These are phyloP conservation scores for Melanogaster broomeanus DNA, from an alignment of 768 basidiomycete genomes.

Conservation along the genomic window DNA sequence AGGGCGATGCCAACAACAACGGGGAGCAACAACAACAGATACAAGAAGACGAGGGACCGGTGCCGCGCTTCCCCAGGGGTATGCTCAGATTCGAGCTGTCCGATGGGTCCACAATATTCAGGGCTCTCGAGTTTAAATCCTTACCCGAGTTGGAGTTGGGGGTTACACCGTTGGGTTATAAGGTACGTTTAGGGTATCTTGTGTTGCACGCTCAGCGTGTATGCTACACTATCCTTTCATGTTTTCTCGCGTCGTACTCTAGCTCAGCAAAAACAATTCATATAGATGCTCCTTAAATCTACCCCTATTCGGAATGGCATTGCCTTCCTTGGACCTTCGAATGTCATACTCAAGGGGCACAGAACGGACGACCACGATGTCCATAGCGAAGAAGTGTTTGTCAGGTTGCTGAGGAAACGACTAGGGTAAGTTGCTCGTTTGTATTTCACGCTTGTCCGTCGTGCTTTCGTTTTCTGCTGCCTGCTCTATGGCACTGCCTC, in stretches of 20 bases:
- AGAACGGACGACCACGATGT: constrained; percentile 65
- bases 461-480: neutral
- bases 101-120: constrained; percentile 70
- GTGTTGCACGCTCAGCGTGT: too few relatives aligned
- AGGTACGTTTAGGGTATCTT: constrained; percentile 46
- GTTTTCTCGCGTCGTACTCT: neutral
- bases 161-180: constrained; percentile 78
- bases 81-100: constrained; percentile 77
- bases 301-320: constrained; percentile 69
- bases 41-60: constrained; percentile 65
- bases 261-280: neutral
- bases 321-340: constrained; percentile 74
- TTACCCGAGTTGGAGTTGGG: constrained; percentile 70
- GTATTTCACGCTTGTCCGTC: neutral
- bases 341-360: constrained; percentile 60
- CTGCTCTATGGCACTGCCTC: constrained; percentile 7
- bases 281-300: constrained; percentile 69
- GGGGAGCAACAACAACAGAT: constrained; percentile 55
- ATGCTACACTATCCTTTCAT: neutral
- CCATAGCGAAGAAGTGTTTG: constrained; percentile 59
- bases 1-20: constrained; percentile 33
- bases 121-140: constrained; percentile 77
- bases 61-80: constrained; percentile 79
- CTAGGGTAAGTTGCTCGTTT: constrained; percentile 54
- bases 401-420: constrained; percentile 57